Percentiles rank a stretch among this genome's conserved stretches.
These are phyloP conservation scores for Colletotrichum paranaense DNA, from an alignment of 2,329 filamentous ascomycete species.

Conservation along the genomic window DNA sequence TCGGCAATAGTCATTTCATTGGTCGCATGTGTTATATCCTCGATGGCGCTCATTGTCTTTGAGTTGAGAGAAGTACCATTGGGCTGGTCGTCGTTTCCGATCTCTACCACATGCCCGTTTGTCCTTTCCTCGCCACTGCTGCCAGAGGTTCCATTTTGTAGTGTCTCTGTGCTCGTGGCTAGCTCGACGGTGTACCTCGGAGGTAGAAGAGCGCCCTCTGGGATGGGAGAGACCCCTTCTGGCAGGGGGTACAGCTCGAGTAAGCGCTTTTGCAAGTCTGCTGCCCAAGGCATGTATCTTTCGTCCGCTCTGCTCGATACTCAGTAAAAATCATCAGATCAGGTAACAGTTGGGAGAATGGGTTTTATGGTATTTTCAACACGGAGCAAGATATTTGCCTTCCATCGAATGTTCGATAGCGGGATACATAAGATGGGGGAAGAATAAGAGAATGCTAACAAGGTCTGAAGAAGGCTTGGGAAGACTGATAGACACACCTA, in stretches of 20 bases:
- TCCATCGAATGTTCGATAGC: neutral
- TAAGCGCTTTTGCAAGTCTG: slow-evolving; percentile 74
- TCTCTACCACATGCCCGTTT: neutral
- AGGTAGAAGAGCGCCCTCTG: slow-evolving; percentile 78
- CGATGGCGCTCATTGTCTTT: neutral
- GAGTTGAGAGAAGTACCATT: neutral
- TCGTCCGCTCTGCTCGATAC: slow-evolving; percentile 75
- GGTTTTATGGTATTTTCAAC: no score
- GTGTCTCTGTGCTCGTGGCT: neutral
- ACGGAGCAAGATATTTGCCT: neutral
- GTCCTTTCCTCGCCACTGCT: neutral
- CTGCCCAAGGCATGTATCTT: slow-evolving; percentile 82
- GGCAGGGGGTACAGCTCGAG: slow-evolving; percentile 77
- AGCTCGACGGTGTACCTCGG: slow-evolving; percentile 75
- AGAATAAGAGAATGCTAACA: neutral
- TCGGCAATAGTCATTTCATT: slow-evolving; percentile 4
- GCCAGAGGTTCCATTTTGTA: slow-evolving; percentile 36
- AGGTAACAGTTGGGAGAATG: no score
- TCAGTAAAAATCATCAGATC: slow-evolving; percentile 2
- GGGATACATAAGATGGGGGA: neutral
- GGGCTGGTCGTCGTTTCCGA: neutral
- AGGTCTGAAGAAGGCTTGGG: neutral
- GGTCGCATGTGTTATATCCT: slow-evolving; percentile 1
- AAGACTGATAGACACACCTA: neutral
- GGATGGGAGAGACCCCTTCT: slow-evolving; percentile 74